Evolutionary conservation across 192 early-diverging fungal species (phyloP), one percentile per base, ranked within the genome.

Genomic region (Coemansia sp.): DNA sequence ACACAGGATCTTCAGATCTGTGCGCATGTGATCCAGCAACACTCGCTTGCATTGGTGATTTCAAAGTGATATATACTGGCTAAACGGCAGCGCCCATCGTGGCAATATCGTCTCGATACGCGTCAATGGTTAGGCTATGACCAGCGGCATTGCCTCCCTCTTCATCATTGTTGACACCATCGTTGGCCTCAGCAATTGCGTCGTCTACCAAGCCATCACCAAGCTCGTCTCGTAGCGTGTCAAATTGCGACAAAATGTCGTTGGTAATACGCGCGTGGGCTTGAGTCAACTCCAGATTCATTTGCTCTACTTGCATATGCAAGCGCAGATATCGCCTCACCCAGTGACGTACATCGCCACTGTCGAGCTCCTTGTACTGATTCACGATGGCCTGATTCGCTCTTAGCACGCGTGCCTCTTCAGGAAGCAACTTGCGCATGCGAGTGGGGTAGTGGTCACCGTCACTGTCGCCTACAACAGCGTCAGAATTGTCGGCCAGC

Each of bases 401-500:
- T 11, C 59, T 57, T 37, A 83, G 66, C 62, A 83, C 62, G 17
- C 69, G 72, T 4, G 63, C 67, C 59, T 83, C 72, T 7, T 70
- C 72, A 6, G 72, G 72, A 21, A 71, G 72, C 69, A 83, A 59
- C 33, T 31, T 57, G 50, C 75, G 75, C 36, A 44, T 68, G 63
- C 68, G 75, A 44, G 68, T 64, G 7, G 74, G 54, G 16, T 50
- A 66, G 11, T 59, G 70, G 37, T 70, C 79, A n/a, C 39, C 33
- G 46, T 37, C 31, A 6, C 9, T 67, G 10, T 40, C 29, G 14
- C 31, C 78, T 1, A 64, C 31, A 16, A 70, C 36, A 9, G 70
- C 78, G 19, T 75, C 78, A 13, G 71, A 68, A 11, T 66, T 66
- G 40, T 82, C 79, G 4, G 79, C 40, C 60, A 82, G 41, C 79